Conservation (phyloP, 305 asterid genomes). For the Solanum hybrid region DNA sequence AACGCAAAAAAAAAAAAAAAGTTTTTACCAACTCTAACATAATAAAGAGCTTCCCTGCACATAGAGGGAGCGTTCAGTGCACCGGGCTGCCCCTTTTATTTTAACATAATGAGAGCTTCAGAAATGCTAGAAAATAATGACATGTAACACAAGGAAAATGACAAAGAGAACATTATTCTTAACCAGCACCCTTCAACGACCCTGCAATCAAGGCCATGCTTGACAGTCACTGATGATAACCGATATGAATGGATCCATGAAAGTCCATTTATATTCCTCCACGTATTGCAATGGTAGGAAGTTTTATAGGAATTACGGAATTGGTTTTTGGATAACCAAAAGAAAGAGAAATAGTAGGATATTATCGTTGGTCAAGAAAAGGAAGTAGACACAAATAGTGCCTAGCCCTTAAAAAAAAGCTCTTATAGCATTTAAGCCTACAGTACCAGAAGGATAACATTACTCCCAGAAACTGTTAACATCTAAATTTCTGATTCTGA, state of each 20-base stretch:
- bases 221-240: neutral
- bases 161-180: neutral
- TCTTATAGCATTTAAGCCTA: neutral
- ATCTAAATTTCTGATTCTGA: neutral
- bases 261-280: neutral
- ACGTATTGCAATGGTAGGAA: neutral
- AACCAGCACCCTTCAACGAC: neutral
- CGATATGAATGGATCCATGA: neutral
- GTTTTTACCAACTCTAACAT: neutral
- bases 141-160: neutral
- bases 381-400: neutral
- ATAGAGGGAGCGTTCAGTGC: neutral
- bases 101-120: neutral
- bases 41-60: neutral
- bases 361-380: neutral
- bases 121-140: neutral
- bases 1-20: neutral
- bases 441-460: neutral
- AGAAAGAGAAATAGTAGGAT: neutral
- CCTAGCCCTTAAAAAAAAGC: neutral
- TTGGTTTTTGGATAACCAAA: neutral
- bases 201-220: neutral
- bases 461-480: neutral
- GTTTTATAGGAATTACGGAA: neutral
- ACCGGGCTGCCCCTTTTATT: neutral